Base-by-base conservation (phyloP, 2,329 filamentous ascomycete genomes). In the Davidsoniella neocaledoniae region DNA sequence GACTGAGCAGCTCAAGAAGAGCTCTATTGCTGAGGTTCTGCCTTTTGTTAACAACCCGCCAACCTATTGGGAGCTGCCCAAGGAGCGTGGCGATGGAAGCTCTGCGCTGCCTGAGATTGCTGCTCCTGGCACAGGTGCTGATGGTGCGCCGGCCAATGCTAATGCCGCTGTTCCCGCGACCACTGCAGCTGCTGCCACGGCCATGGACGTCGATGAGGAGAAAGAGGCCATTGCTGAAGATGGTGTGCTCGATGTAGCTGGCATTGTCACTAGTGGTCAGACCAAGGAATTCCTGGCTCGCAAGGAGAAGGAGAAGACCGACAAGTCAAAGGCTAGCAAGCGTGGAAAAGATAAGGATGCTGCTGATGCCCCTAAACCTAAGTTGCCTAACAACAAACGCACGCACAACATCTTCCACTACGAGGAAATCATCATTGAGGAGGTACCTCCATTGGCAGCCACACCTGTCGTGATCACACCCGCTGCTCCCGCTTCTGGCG, bases 261-360 rank as follows among this genome's bases (percentile, higher is more conserved):
- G 75, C 56, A 88, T 91, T 55, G 84, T 91, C 36, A 83, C 83
- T 1, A 83, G 79, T 57, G 85, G 85, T 29, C 83, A 86, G 62
- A 86, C 86, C 57, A 77, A 79, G 57, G 85, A 91, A 58, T 90
- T 87, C 57, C 67, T 91, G 5, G 85, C 83, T 8, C 84, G 85
- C 65, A 86, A 85, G 62, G 84, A 90, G 60, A 83, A 79, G 60
- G 83, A 88, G 59, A 88, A 85, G 69, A 70, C 72, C 4, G 79
- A 83, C 53, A 81, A 77, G 63, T 68, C 66, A 2, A 73, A 74
- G 52, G 68, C 72, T 19, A 77, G 73, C 56, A 83, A 81, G 58
- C 71, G 72, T 40, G 71, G 68, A 8, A 78, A 80, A 57, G 73
- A 73, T 36, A 73, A 76, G 58, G 75, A 79, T 26, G 68, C 65